Conservation (phyloP, 805 yeast genomes). For the Barnettozyma sucrosica region DNA sequence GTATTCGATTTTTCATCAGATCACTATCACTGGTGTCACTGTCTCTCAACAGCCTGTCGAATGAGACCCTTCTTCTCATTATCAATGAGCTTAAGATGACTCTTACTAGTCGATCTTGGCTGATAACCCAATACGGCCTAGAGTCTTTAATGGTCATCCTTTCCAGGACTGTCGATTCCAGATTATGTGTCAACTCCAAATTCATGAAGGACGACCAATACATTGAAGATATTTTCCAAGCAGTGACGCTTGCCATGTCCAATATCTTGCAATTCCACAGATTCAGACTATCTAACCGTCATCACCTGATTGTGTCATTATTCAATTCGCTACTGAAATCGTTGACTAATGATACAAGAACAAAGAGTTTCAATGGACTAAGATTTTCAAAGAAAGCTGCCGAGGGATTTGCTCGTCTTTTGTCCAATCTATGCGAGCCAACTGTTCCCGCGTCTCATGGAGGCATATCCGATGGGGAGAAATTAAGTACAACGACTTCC, state of each 20-base stretch:
- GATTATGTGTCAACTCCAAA: background rate
- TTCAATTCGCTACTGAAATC: conserved; percentile 47
- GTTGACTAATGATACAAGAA: conserved; percentile 27
- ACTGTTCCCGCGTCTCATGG: conserved; percentile 26
- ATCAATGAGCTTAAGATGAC: conserved; percentile 32
- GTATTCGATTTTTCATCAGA: conserved; percentile 10
- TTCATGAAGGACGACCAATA: background rate
- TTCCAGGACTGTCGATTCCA: conserved; percentile 22
- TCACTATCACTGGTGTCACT: conserved; percentile 14
- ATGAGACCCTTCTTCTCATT: background rate
- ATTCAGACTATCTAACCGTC: conserved; percentile 61
- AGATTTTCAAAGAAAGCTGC: conserved; percentile 34
- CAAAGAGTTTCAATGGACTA: conserved; percentile 15
- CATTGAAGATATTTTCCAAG: conserved; percentile 20
- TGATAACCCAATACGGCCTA: conserved; percentile 57
- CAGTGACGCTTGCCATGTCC: conserved; percentile 47
- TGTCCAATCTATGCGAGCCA: conserved; percentile 74
- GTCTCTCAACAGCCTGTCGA: background rate
- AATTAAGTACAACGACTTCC: conserved; percentile 49
- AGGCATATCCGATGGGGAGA: conserved; percentile 24
- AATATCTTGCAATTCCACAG: conserved; percentile 63
- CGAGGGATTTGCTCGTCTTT: conserved; percentile 46
- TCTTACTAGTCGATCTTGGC: conserved; percentile 47
- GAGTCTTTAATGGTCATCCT: conserved; percentile 47
- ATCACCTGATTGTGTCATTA: conserved; percentile 53